Evolutionary conservation across 73 alveolate genomes (phyloP), one percentile per base, ranked within the genome.

Genomic region (Paramecium biaurelia): DNA sequence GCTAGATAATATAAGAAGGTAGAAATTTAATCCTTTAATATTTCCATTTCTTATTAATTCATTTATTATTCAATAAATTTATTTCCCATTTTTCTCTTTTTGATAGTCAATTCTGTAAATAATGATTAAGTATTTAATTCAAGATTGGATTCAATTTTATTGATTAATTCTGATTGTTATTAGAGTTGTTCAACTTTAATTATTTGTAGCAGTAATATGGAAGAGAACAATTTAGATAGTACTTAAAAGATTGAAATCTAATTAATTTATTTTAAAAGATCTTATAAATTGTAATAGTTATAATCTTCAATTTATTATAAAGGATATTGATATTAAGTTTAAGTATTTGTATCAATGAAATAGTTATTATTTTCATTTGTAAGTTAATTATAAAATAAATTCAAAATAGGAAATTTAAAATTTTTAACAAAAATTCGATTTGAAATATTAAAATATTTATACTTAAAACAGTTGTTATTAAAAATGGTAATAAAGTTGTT

Each of bases 391-490:
- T 63, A 63, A 63, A 63, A 63, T 63, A 63, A 63, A 63, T 63
- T 63, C 84, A 63, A 24, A 63, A 63, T 63, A 18, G 84, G 84
- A 26, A 63, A 63, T 63, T 63, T 63, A 32, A 63, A 63, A 63
- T 63, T 63, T 58, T 63, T 63, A 41, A 49, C 21, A 26, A 63
- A 63, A 63, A 63, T 63, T 63, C 84, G 84, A 63, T 63, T 63
- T 23, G 41, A 63, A 63, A 63, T 63, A 63, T 63, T 63, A 63
- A 63, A 63, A 63, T 12, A 63, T 30, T 63, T 63, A 26, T 24
- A 26, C 20, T 26, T 24, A 26, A 63, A 63, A 63, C 84, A 63
- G 47, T 63, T 63, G 28, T 63, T 63, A 63, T 63, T 63, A 63
- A 30, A 63, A 30, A 63, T 63, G 7, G 45, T 26, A 63, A 63